Conservation (phyloP, 1,284 basidiomycete species). For the Moesziomyces antarcticus region DNA sequence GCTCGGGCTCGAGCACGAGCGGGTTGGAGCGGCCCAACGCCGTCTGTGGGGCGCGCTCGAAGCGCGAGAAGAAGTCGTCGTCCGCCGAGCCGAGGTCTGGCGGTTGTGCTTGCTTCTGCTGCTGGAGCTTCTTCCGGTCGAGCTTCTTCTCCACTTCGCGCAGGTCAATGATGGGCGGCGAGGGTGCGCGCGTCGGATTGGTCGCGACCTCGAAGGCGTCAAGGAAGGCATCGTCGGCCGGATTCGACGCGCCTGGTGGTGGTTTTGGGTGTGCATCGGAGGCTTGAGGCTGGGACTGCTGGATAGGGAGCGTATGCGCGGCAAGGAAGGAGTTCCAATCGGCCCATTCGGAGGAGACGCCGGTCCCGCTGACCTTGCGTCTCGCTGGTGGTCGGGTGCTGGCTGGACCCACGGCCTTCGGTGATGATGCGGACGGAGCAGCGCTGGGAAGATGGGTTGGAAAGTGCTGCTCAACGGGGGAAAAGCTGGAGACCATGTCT, state of each 20-base stretch:
- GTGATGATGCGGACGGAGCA: background rate
- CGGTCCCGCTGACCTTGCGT: conserved; percentile 26
- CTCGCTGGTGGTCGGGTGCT: conserved; percentile 5
- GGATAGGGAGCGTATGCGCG: conserved; percentile 27
- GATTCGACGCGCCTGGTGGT: conserved; percentile 10
- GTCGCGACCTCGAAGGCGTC: conserved; percentile 47
- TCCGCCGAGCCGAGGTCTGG: conserved; percentile 14
- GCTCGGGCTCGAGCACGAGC: conserved; percentile 42
- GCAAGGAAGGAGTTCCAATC: conserved; percentile 44
- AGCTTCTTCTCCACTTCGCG: conserved; percentile 60
- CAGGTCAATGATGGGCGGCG: conserved; percentile 63
- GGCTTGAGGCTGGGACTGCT: conserved; percentile 9
- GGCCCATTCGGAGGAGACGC: conserved; percentile 38
- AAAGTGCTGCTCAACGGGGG: conserved; percentile 26
- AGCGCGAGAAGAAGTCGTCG: conserved; percentile 53
- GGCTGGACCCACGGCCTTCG: background rate
- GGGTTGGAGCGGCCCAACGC: conserved; percentile 33
- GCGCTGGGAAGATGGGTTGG: background rate
- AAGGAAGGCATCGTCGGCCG: conserved; percentile 53
- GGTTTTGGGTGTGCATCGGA: conserved; percentile 2
- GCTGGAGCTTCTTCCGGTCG: conserved; percentile 34
- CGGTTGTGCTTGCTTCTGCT: conserved; percentile 13
- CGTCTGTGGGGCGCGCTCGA: conserved; percentile 45
- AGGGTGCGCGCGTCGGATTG: conserved; percentile 38
- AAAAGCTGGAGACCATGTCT: conserved; percentile 53